Evolutionary conservation across 371 early-diverging fungal genomes (phyloP), one percentile per base, ranked within the genome.

Genomic region (Blastocladiella emersonii): DNA sequence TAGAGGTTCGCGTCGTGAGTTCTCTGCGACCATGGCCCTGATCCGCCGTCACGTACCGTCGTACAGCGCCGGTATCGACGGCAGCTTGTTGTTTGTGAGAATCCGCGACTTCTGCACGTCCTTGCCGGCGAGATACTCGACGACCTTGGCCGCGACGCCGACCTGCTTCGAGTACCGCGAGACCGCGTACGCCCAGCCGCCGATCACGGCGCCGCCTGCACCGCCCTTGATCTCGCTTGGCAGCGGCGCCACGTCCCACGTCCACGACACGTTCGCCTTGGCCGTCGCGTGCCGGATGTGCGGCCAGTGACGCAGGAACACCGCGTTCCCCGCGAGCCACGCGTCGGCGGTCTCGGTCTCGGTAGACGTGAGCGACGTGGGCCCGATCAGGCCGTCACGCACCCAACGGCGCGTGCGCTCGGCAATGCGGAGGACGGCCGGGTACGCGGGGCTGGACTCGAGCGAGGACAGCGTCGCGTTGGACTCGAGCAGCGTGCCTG

Each of bases 251-350:
- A 57, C 10, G 10, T 23, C 10, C 39, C 35, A 57, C 3, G 57
- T 8, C 17, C 17, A 57, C 25, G 57, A 30, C 21, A 23, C 57
- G 10, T 32, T 25, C 3, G 35, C 19, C 19, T 17, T 7, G 25
- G 8, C 1, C 57, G 39, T 35, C 23, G 19, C 19, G 10, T 1
- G 25, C 23, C 21, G 10, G 23, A 39, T 23, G 23, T 21, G 8
- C 36, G 35, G 39, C 57, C 57, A 57, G 39, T 57, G 19, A 10
- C 57, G 57, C 25, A 30, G 5, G 25, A 57, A 57, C 35, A 57
- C n/a, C 21, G 57, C 37, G 25, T 34, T 35, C 1, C 57, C 57
- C 25, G 8, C 19, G 10, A 57, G 8, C 57, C 57, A 57, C 37
- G 15, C 23, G 6, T 10, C 10, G 23, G 19, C 23, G 1, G 57